These are phyloP conservation scores for Penicillium chermesinum DNA, from an alignment of 495 filamentous ascomycete species.

Conservation along the genomic window DNA sequence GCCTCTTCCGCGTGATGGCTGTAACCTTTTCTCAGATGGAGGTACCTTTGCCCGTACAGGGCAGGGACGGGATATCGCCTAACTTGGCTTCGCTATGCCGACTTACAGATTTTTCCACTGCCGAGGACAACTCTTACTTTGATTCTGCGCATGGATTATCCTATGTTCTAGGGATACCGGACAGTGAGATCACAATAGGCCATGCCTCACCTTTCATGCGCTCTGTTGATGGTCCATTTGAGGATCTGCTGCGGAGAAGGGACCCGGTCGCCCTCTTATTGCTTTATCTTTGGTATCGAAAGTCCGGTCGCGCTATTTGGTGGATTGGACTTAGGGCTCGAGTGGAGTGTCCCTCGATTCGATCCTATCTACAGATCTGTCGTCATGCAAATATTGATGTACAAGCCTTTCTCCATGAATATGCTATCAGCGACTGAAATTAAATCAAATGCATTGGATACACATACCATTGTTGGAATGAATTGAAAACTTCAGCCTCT, in stretches of 20 bases:
- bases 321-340: slow-evolving; percentile 38
- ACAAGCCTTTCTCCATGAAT: slow-evolving; percentile 25
- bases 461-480: too few species aligned
- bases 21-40: slow-evolving; percentile 26
- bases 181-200: slow-evolving; percentile 23
- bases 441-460: too few species aligned
- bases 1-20: slow-evolving; percentile 36
- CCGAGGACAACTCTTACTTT: slow-evolving; percentile 36
- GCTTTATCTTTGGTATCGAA: slow-evolving; percentile 44
- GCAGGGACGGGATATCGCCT: slow-evolving; percentile 29
- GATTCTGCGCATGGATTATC: slow-evolving; percentile 32
- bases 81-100: slow-evolving; percentile 26
- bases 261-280: slow-evolving; percentile 42
- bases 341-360: slow-evolving; percentile 42
- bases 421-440: neutral
- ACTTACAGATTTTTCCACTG: slow-evolving; percentile 31
- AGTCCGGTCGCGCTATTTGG: slow-evolving; percentile 36
- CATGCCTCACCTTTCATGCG: slow-evolving; percentile 22
- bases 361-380: slow-evolving; percentile 30
- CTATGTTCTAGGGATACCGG: slow-evolving; percentile 19
- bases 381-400: slow-evolving; percentile 19
- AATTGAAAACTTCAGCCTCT: too few species aligned
- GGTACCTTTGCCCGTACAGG: slow-evolving; percentile 24
- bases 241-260: slow-evolving; percentile 27
- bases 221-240: slow-evolving; percentile 24